phyloP scores from a whole-genome alignment of 306 rosid species.

The Fagus crenata region DNA sequence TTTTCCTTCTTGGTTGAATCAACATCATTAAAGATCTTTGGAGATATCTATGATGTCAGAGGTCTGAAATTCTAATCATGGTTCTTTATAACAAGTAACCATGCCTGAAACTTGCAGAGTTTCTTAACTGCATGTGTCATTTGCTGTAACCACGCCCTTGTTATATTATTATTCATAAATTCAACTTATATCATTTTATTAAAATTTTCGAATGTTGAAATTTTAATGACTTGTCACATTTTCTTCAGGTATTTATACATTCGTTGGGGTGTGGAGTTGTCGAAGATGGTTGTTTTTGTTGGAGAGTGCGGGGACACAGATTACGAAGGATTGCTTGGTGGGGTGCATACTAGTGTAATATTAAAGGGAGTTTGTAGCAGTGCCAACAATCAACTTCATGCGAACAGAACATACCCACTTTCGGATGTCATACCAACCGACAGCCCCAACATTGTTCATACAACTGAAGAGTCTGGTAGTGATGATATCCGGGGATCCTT shows the following conservation, averaged over 20 bases:
- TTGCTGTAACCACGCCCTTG: too few relatives aligned
- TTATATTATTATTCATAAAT: too few relatives aligned
- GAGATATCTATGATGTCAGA: neutral
- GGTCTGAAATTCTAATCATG: neutral
- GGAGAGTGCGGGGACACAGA: conserved; percentile 97
- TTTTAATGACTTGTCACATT: conserved; percentile 27
- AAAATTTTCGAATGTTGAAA: too few relatives aligned
- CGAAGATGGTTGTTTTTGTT: conserved; percentile 88
- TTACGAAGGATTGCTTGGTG: conserved; percentile 92
- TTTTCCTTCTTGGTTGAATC: neutral
- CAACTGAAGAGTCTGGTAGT: conserved; percentile 54
- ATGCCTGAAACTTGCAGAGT: neutral
- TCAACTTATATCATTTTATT: too few relatives aligned
- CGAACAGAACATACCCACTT: conserved; percentile 83
- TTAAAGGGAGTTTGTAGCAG: conserved; percentile 75
- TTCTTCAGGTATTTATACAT: conserved; percentile 76
- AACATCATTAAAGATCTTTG: neutral
- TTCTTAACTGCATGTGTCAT: neutral
- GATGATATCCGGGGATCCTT: conserved; percentile 62
- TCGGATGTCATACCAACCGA: conserved; percentile 79
- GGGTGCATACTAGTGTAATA: conserved; percentile 74
- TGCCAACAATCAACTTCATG: conserved; percentile 66
- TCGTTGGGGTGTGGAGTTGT: conserved; percentile 93
- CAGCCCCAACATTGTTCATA: conserved; percentile 66
- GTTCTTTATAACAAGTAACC: neutral